These are phyloP conservation scores for Tinospora cordifolia DNA, from an alignment of 164 flowering plant genomes.

Conservation along the genomic window DNA sequence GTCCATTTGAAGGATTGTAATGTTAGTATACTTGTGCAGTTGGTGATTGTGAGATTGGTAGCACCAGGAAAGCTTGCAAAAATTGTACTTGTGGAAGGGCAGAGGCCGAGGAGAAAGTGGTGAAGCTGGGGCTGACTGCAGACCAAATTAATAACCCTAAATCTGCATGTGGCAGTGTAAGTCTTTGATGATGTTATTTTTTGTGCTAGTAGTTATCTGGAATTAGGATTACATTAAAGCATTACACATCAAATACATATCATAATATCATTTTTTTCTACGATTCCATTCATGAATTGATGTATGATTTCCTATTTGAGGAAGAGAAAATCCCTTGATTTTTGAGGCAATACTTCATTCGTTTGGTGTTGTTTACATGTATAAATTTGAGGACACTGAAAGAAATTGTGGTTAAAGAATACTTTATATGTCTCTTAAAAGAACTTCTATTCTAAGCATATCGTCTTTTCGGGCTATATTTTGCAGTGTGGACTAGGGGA, in stretches of 20 bases:
- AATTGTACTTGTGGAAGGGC: conserved; percentile 95
- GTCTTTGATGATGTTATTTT: conserved; percentile 14
- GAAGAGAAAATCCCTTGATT: neutral
- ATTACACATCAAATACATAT: too few species aligned
- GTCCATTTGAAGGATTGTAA: conserved; percentile 3
- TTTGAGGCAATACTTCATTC: neutral
- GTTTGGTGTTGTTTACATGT: neutral
- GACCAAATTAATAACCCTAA: conserved; percentile 79
- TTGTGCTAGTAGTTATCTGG: too few species aligned
- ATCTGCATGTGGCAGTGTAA: conserved; percentile 97
- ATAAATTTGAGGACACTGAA: neutral
- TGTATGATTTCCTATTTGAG: too few species aligned
- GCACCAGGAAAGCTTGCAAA: conserved; percentile 92
- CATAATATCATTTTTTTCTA: too few species aligned
- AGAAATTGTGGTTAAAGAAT: neutral
- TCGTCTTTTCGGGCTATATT: neutral
- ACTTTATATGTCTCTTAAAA: neutral
- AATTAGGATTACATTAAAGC: too few species aligned
- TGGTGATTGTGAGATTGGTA: conserved; percentile 88
- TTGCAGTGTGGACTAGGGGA: conserved; percentile 96
- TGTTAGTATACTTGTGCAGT: conserved; percentile 29
- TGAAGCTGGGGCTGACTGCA: conserved; percentile 56
- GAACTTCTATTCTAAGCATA: too few species aligned
- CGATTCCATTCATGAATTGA: too few species aligned
- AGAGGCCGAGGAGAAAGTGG: conserved; percentile 66